Evolutionary conservation across 176 grass and related monocot genomes (phyloP), one percentile per base, ranked within the genome.

Genomic region (Tillandsia fasciculata): DNA sequence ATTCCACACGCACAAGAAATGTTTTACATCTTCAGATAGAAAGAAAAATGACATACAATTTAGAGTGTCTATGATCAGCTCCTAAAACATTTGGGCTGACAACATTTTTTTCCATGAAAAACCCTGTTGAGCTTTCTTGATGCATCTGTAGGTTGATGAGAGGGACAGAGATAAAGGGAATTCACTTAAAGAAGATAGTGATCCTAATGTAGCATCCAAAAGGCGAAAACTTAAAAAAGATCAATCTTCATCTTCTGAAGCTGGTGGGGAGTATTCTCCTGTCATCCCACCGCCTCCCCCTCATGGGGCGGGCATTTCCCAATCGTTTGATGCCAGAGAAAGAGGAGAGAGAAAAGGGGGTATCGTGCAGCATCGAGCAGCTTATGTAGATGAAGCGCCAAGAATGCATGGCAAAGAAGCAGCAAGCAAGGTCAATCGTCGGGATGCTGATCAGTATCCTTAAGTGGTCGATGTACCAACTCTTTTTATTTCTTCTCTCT

Each of bases 381-480:
- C 69, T 22, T 83, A 93, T 68, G 50, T 79, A 65, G 93, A 97
- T 49, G 94, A 99, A 50, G 72, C 74, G 72, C 76, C 84, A 53
- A 91, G 90, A 72, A 66, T 67, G n/a, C 94, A 99, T 82, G 77
- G 84, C 66, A 99, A 99, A 71, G 95, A 99, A 49, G 79, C 78
- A 47, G 68, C 76, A 80, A 90, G 82, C 84, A 99, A 93, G 73
- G 76, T 79, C 71, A 99, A 81, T 81, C 87, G 90, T 54, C 82
- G 90, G 77, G 95, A 99, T 17, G 29, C 79, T 81, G 95, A 99
- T 27, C 90, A 93, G 95, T 99, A 90, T 85, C 85, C 87, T 85
- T 66, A 61, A 61, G 11, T 18, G 56, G 17, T 23, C 10, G 7
- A 61, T 20, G 8, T 61, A n/a, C 15, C 17, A 6, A 23, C 54